A percentile compares a stretch with the other conserved stretches of the same genome.
Evolutionary conservation across 2,329 filamentous ascomycete species (phyloP).

Genomic region (Pseudogymnoascus sp.): DNA sequence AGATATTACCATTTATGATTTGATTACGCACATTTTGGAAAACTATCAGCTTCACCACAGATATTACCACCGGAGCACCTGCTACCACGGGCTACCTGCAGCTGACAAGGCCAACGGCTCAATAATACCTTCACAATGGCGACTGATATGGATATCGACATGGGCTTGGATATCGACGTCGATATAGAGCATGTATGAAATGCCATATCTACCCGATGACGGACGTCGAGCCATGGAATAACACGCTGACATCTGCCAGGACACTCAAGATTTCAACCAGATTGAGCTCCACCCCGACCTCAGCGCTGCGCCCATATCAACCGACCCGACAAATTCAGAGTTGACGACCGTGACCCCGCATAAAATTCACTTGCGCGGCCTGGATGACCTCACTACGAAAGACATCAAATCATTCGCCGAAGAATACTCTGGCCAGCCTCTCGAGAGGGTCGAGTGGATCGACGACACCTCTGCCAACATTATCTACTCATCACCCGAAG

Average conservation of each 20-base stretch:
- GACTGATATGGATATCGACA: conserved; percentile 61
- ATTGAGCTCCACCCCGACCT: neutral
- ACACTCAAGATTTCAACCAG: neutral
- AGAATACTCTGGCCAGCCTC: conserved; percentile 51
- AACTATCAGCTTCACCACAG: neutral
- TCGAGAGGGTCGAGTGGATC: conserved; percentile 79
- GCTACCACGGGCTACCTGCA: neutral
- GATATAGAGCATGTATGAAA: conserved; percentile 3
- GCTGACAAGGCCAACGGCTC: neutral
- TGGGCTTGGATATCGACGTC: conserved; percentile 51
- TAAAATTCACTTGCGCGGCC: conserved; percentile 77
- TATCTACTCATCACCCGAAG: conserved; percentile 53
- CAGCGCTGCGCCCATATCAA: neutral
- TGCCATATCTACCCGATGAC: conserved; percentile 25
- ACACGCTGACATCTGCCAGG: conserved; percentile 3
- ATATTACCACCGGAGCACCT: neutral
- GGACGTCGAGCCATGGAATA: neutral
- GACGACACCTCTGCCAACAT: conserved; percentile 88
- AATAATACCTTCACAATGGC: conserved; percentile 17
- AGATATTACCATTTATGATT: neutral
- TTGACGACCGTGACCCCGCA: conserved; percentile 32
- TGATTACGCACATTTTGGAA: neutral
- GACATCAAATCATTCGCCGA: conserved; percentile 69
- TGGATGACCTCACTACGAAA: conserved; percentile 72
- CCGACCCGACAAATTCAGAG: neutral